Percentiles rank a stretch among this genome's conserved stretches.
These are phyloP conservation scores for Murraya koenigii DNA, from an alignment of 345 rosid species.

Conservation along the genomic window DNA sequence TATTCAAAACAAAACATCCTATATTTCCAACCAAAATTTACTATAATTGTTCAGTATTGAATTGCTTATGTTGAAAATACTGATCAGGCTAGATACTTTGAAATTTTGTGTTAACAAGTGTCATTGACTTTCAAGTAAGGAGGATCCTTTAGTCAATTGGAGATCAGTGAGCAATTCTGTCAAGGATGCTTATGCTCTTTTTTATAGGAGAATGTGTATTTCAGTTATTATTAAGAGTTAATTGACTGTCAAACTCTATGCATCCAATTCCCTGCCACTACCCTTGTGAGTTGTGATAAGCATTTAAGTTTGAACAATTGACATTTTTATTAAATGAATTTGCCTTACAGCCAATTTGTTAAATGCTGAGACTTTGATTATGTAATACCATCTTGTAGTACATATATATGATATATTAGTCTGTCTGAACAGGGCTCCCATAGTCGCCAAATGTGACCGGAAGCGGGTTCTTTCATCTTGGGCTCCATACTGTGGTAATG, in stretches of 20 bases:
- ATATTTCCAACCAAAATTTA: not conserved
- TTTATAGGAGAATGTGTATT: not conserved
- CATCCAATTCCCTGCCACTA: not conserved
- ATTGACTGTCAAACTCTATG: not conserved
- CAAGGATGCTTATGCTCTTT: not conserved
- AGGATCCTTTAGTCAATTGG: not conserved
- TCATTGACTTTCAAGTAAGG: not conserved
- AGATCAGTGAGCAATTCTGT: not conserved
- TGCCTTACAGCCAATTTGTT: not conserved
- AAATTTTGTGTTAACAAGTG: not conserved
- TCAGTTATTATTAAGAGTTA: not conserved
- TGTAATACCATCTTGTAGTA: not conserved
- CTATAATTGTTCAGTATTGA: not conserved
- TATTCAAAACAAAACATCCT: not conserved
- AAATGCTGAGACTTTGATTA: not conserved
- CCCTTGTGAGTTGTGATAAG: not conserved
- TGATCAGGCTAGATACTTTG: not conserved
- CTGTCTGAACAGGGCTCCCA: conserved; percentile 54
- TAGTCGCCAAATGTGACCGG: conserved; percentile 90
- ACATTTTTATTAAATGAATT: not conserved
- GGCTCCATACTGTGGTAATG: conserved; percentile 72
- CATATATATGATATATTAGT: conserved; percentile 8
- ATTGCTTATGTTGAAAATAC: not conserved
- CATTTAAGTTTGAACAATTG: not conserved
- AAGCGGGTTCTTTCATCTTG: conserved; percentile 75